phyloP scores from a whole-genome alignment of 1,284 basidiomycete genomes.

The Stereum hirsutum region DNA sequence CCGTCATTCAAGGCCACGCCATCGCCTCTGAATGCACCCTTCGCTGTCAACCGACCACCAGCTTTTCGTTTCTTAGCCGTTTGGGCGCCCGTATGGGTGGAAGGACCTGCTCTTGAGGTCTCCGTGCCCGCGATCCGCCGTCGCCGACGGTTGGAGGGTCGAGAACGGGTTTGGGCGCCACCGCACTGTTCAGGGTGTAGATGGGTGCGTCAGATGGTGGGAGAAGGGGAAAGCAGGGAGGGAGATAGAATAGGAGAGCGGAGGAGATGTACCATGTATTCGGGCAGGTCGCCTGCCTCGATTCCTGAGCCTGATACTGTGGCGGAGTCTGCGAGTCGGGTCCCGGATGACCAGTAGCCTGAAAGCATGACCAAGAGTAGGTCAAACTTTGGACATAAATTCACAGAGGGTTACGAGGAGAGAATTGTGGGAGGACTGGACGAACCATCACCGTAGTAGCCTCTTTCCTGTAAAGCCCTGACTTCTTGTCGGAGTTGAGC shows the following conservation, averaged over 20 bases:
- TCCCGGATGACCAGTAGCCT: conserved; percentile 79
- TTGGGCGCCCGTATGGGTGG: conserved; percentile 47
- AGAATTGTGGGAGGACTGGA: neutral
- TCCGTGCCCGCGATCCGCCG: conserved; percentile 20
- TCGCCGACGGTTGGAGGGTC: conserved; percentile 38
- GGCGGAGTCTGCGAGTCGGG: conserved; percentile 53
- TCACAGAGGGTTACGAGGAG: neutral
- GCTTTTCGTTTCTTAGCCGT: conserved; percentile 60
- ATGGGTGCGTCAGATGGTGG: conserved; percentile 1
- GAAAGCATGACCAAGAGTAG: neutral
- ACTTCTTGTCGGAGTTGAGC: conserved; percentile 54
- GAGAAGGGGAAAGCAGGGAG: neutral
- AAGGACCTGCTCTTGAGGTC: conserved; percentile 36
- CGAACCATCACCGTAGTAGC: conserved; percentile 69
- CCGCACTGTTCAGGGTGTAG: conserved; percentile 47
- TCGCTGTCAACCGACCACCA: conserved; percentile 52
- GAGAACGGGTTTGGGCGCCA: conserved; percentile 59
- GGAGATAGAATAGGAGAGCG: neutral
- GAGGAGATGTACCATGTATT: conserved; percentile 48
- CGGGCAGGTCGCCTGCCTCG: conserved; percentile 51
- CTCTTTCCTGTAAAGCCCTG: conserved; percentile 52
- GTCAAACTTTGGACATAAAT: neutral
- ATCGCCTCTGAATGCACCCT: conserved; percentile 46
- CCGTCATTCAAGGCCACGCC: conserved; percentile 44
- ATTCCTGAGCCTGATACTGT: conserved; percentile 40